Base-by-base conservation (phyloP, 805 yeast genomes). In the Candida methanosorbosa region DNA sequence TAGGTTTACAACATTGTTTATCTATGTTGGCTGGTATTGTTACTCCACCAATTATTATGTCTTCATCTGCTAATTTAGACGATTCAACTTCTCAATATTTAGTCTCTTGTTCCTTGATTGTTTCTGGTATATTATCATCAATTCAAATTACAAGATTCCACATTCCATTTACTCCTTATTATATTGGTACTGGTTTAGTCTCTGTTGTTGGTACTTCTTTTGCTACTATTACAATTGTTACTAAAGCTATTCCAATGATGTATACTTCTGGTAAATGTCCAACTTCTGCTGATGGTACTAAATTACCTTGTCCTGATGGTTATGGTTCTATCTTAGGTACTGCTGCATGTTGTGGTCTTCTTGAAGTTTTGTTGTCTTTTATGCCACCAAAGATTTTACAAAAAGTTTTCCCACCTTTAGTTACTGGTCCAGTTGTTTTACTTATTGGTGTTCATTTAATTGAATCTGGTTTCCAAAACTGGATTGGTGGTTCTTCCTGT, bases 21-120 rank as follows among this genome's bases (percentile, higher is more conserved):
- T 77, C 96, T 18, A 87, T 88, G 95, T 62, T 87, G 61, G 96
- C 95, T 13, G 96, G 96, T 49, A 73, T 87, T 33, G 81, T 82
- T 25, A 65, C 92, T 7, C 95, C 96, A 8, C 90, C 95, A 3
- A 61, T 87, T 36, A 64, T 87, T 43, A 81, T 85, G 32, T 64
- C 87, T 0, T 46, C 66, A 11, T 56, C 71, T 19, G 90, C 90
- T 8, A 68, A 81, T 52, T 64, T 87, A 32, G 60, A 57, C 23
- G 46, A 63, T 9, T 65, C 57, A 1, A 38, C 63, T 13, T 64
- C 70, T 29, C 81, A 84, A 41, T 81, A 76, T 49, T 62, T 80
- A 36, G 86, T 76, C 36, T 81, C 94, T 8, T 80, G 78, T 8
- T 68, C 83, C 7, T 66, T 84, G 40, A 83, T 87, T 38, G 74